Conservation (phyloP, 768 basidiomycete genomes). For the Pleurotus djamor region DNA sequence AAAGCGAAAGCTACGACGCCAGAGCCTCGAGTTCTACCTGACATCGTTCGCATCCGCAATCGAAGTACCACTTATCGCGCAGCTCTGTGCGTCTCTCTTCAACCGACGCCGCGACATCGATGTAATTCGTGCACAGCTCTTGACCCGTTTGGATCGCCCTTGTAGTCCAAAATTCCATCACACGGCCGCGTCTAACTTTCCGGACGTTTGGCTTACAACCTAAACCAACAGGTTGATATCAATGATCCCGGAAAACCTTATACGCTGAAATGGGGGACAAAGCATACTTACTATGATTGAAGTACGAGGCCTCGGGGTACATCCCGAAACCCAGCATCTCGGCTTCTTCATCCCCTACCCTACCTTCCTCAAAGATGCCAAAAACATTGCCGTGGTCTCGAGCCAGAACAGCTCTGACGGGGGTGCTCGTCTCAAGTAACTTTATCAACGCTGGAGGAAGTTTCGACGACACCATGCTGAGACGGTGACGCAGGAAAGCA, state of each 20-base stretch:
- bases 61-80: constrained; percentile 54
- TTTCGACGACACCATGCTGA: constrained; percentile 10
- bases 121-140: constrained; percentile 60
- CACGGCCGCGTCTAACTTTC: constrained; percentile 42
- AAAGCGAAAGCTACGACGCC: too few relatives aligned
- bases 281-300: constrained; percentile 56
- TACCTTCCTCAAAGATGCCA: constrained; percentile 55
- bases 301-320: constrained; percentile 60
- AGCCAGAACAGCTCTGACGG: constrained; percentile 50
- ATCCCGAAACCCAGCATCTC: constrained; percentile 70
- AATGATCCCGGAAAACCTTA: not conserved
- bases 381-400: constrained; percentile 69
- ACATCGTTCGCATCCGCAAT: constrained; percentile 49
- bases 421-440: constrained; percentile 37
- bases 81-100: constrained; percentile 37
- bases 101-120: constrained; percentile 33
- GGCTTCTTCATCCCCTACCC: not conserved
- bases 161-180: constrained; percentile 44
- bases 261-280: not conserved
- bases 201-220: constrained; percentile 53
- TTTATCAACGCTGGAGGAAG: constrained; percentile 16
- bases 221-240: constrained; percentile 15
- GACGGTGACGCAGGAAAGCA: constrained; percentile 42
- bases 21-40: constrained; percentile 8
- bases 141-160: constrained; percentile 43